phyloP scores from a whole-genome alignment of 2,329 filamentous ascomycete genomes.

The Mollisia scopiformis region DNA sequence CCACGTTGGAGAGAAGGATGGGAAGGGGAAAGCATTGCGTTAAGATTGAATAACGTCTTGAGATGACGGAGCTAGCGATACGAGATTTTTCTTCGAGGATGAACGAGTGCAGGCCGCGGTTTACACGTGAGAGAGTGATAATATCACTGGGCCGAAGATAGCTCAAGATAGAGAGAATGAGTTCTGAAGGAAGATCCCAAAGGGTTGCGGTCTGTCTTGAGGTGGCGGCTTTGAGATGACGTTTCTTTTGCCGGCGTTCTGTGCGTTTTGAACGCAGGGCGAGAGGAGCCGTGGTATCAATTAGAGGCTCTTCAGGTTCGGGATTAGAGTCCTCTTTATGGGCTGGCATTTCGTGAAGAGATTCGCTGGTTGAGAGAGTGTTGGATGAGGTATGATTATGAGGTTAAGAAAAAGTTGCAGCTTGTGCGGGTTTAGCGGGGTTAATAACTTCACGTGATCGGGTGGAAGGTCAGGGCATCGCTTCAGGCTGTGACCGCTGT shows the following conservation, averaged over 20 bases:
- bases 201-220: slow-evolving; percentile 40
- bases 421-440: too few species aligned
- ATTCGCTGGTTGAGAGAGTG: too few species aligned
- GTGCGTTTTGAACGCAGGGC: slow-evolving; percentile 55
- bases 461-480: too few species aligned
- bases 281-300: slow-evolving; percentile 52
- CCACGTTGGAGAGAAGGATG: slow-evolving; percentile 44
- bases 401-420: too few species aligned
- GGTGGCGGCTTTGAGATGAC: slow-evolving; percentile 44
- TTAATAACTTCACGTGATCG: too few species aligned
- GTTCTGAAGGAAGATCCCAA: slow-evolving; percentile 54
- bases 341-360: too few species aligned
- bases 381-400: too few species aligned
- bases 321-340: too few species aligned
- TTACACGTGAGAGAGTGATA: slow-evolving; percentile 47
- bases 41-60: slow-evolving; percentile 52
- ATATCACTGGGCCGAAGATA: slow-evolving; percentile 54
- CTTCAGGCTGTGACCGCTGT: too few species aligned
- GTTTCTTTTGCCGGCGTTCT: slow-evolving; percentile 48
- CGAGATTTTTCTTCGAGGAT: slow-evolving; percentile 46
- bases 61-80: slow-evolving; percentile 48
- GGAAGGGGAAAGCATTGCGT: slow-evolving; percentile 55
- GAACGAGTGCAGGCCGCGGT: slow-evolving; percentile 45
- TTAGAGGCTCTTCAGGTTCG: slow-evolving; percentile 44
- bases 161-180: slow-evolving; percentile 51